Evolutionary conservation across 2,329 filamentous ascomycete genomes (phyloP).

Genomic region (Cladosporium sp.): DNA sequence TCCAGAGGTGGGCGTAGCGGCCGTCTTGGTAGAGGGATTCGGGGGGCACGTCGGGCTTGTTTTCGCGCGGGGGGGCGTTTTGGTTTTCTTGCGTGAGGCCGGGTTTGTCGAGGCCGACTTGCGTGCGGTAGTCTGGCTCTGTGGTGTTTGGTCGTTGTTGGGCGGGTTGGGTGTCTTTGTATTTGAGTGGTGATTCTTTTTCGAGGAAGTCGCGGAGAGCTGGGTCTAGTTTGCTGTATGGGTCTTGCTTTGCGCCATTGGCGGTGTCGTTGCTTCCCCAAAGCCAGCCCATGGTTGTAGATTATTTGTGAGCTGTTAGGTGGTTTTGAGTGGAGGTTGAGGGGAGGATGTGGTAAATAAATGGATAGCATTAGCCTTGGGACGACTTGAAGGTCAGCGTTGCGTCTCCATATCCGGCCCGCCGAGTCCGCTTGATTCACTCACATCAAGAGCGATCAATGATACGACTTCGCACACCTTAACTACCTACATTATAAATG

Average conservation of each 20-base stretch:
- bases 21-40: slow-evolving; percentile 67
- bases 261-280: slow-evolving; percentile 47
- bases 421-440: neutral
- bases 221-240: slow-evolving; percentile 75
- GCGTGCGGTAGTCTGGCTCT: slow-evolving; percentile 32
- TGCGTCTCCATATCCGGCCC: neutral
- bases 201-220: slow-evolving; percentile 81
- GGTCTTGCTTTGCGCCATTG: slow-evolving; percentile 52
- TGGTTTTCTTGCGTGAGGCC: slow-evolving; percentile 26
- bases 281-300: slow-evolving; percentile 60
- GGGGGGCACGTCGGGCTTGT: slow-evolving; percentile 43
- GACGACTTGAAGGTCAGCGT: neutral
- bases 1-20: slow-evolving; percentile 86
- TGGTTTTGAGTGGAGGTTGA: neutral
- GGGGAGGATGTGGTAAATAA: neutral
- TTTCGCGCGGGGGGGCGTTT: slow-evolving; percentile 29
- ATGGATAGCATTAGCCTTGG: neutral
- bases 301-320: neutral
- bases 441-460: neutral
- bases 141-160: slow-evolving; percentile 18
- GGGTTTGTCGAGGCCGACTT: slow-evolving; percentile 30
- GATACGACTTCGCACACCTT: neutral
- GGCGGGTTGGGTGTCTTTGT: slow-evolving; percentile 39
- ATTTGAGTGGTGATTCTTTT: slow-evolving; percentile 76
- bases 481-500: neutral